These are phyloP conservation scores for Boletus fagicola DNA, from an alignment of 768 basidiomycete species.

Conservation along the genomic window DNA sequence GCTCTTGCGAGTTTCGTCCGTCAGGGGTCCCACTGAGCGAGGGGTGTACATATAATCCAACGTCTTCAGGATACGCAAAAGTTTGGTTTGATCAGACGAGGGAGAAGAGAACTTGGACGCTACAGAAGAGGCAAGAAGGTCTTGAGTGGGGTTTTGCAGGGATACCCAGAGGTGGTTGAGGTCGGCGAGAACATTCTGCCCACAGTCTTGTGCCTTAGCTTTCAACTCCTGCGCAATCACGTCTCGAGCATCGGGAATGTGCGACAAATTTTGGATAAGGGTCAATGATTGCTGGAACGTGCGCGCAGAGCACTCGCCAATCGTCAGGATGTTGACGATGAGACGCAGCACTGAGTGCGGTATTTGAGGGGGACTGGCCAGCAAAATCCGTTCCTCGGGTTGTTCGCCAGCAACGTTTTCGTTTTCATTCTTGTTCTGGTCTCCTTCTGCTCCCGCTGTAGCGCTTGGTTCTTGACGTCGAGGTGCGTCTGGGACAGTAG, in stretches of 20 bases:
- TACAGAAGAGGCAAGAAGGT: slow-evolving; percentile 60
- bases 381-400: slow-evolving; percentile 44
- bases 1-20: slow-evolving; percentile 38
- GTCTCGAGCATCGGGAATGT: slow-evolving; percentile 84
- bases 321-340: slow-evolving; percentile 96
- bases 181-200: slow-evolving; percentile 68
- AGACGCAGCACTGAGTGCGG: slow-evolving; percentile 82
- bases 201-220: slow-evolving; percentile 83
- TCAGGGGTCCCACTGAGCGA: slow-evolving; percentile 41
- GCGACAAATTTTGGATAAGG: slow-evolving; percentile 89
- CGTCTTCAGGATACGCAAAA: slow-evolving; percentile 92
- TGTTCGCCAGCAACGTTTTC: slow-evolving; percentile 19
- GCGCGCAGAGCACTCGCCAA: slow-evolving; percentile 91
- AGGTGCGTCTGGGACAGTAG: slow-evolving; percentile 9
- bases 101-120: slow-evolving; percentile 91
- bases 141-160: slow-evolving; percentile 54
- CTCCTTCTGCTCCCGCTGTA: slow-evolving; percentile 14
- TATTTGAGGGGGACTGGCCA: slow-evolving; percentile 78
- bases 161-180: slow-evolving; percentile 72
- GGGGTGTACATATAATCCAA: slow-evolving; percentile 95
- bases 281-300: slow-evolving; percentile 95
- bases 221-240: slow-evolving; percentile 87
- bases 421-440: slow-evolving; percentile 25
- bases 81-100: slow-evolving; percentile 94
- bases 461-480: slow-evolving; percentile 17